Conservation (phyloP, 306 rosid genomes). For the Trichosanthes truncata region DNA sequence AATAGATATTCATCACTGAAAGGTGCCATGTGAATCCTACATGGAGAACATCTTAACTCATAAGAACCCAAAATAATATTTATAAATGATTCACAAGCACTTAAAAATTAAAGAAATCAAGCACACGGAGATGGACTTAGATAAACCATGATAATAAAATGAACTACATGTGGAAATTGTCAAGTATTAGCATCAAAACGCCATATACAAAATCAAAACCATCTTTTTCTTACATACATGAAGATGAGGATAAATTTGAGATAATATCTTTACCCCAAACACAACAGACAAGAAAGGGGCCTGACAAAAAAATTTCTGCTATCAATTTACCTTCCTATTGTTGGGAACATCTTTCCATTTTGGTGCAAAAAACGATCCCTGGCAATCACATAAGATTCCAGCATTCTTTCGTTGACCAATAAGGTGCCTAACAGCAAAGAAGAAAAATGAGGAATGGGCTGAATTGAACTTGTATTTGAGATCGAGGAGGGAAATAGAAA, state of each 20-base stretch:
- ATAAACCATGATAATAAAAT: not conserved
- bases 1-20: slow-evolving; percentile 94
- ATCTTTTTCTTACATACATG: not conserved
- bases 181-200: not conserved
- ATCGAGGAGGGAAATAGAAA: not conserved
- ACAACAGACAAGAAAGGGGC: not conserved
- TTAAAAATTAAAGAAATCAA: not conserved
- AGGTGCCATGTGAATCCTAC: slow-evolving; percentile 99
- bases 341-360: slow-evolving; percentile 86
- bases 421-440: slow-evolving; percentile 46
- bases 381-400: slow-evolving; percentile 94
- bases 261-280: not conserved
- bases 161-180: not conserved
- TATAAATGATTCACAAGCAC: not conserved
- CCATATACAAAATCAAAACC: not conserved
- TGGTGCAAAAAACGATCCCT: slow-evolving; percentile 85
- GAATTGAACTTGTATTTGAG: not conserved
- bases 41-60: slow-evolving; percentile 31
- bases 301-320: slow-evolving; percentile 1
- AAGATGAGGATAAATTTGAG: not conserved
- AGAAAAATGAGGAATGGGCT: not conserved
- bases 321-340: slow-evolving; percentile 62
- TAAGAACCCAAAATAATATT: slow-evolving; percentile 13
- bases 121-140: not conserved
- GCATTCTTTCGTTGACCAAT: slow-evolving; percentile 88